Evolutionary conservation across 768 basidiomycete species (phyloP).

Genomic region (Amyloporia xantha): DNA sequence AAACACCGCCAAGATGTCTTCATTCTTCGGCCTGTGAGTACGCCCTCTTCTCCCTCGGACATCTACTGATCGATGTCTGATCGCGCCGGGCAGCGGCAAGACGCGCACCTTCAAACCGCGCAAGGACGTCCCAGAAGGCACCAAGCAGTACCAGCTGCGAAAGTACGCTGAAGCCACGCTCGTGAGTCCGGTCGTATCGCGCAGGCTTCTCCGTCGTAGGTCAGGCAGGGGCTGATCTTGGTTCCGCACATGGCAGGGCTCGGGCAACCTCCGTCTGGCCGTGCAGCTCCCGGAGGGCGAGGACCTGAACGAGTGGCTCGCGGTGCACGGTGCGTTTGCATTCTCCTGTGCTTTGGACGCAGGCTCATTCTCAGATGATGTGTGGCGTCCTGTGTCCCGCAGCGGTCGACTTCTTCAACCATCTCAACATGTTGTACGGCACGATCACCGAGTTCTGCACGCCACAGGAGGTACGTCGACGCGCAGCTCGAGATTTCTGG

Average conservation of each 20-base stretch:
- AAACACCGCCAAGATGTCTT: conserved; percentile 47
- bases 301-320: conserved; percentile 98
- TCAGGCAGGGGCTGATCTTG: background rate
- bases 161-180: conserved; percentile 97
- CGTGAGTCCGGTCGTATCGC: conserved; percentile 33
- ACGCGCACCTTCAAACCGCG: conserved; percentile 95
- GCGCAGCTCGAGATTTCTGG: no score
- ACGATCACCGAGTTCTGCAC: conserved; percentile 98
- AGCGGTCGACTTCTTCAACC: conserved; percentile 99
- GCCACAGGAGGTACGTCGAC: conserved; percentile 66
- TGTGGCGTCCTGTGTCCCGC: background rate
- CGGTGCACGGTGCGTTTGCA: conserved; percentile 75
- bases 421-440: conserved; percentile 98
- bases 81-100: conserved; percentile 53
- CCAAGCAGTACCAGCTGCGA: conserved; percentile 95
- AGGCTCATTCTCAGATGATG: background rate
- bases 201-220: background rate
- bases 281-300: conserved; percentile 96
- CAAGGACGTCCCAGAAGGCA: conserved; percentile 91
- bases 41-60: background rate
- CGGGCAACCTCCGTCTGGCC: conserved; percentile 88
- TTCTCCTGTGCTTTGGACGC: background rate
- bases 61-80: background rate
- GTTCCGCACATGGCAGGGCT: conserved; percentile 54
- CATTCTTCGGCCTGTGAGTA: conserved; percentile 84